These are phyloP conservation scores for Aspergillus ustus DNA, from an alignment of 2,329 filamentous ascomycete species.

Conservation along the genomic window DNA sequence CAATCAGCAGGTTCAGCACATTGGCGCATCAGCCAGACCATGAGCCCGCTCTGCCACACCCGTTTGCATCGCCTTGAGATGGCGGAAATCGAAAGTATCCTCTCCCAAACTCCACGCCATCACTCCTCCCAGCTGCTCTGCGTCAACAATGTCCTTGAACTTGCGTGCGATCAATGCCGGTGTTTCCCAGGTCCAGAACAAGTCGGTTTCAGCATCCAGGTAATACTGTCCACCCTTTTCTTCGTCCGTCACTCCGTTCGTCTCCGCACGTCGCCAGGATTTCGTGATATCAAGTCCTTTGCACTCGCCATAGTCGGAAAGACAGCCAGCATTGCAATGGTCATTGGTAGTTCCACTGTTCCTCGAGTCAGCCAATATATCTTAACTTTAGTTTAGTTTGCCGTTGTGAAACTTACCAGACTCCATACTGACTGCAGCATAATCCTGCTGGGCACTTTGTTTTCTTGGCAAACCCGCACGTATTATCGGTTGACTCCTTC, in stretches of 20 bases:
- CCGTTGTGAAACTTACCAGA: slow-evolving; percentile 33
- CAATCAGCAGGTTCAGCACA: not conserved
- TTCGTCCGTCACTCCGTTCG: slow-evolving; percentile 61
- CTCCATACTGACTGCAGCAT: slow-evolving; percentile 44
- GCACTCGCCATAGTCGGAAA: slow-evolving; percentile 46
- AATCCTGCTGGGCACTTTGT: slow-evolving; percentile 36
- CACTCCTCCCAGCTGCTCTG: slow-evolving; percentile 66
- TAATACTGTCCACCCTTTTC: slow-evolving; percentile 68
- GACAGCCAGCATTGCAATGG: slow-evolving; percentile 39
- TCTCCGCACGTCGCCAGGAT: slow-evolving; percentile 63
- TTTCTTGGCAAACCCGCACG: slow-evolving; percentile 36
- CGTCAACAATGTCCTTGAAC: slow-evolving; percentile 62
- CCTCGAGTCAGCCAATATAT: not conserved
- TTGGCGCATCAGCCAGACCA: not conserved
- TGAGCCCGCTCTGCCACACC: slow-evolving; percentile 28
- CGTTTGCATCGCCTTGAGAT: slow-evolving; percentile 50
- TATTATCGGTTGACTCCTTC: slow-evolving; percentile 32
- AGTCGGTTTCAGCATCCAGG: slow-evolving; percentile 61
- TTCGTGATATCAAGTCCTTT: slow-evolving; percentile 55
- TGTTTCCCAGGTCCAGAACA: slow-evolving; percentile 79
- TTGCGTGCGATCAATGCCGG: slow-evolving; percentile 64
- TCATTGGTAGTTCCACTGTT: slow-evolving; percentile 38
- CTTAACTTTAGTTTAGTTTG: slow-evolving; percentile 10
- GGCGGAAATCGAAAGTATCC: slow-evolving; percentile 56
- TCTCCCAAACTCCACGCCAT: slow-evolving; percentile 79